A percentile compares a stretch with the other conserved stretches of the same genome.
These are phyloP conservation scores for Purpureocillium lavendulum DNA, from an alignment of 2,329 filamentous ascomycete species.

Conservation along the genomic window DNA sequence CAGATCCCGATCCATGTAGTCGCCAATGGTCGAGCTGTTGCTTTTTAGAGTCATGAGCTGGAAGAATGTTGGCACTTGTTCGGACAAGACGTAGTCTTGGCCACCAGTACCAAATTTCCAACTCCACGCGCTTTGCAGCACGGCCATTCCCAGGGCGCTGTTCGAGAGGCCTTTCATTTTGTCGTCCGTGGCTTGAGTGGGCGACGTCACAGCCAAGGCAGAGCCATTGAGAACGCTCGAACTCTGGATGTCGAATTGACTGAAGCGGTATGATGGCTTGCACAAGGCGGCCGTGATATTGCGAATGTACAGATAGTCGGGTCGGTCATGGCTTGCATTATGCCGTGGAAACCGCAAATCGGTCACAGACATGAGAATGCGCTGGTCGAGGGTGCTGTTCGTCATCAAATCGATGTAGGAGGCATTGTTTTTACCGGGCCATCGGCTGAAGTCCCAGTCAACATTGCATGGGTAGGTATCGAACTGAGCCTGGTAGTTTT, in stretches of 20 bases:
- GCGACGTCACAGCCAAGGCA: no score
- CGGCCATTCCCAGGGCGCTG: not conserved
- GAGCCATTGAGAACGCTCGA: no score
- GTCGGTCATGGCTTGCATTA: constrained; percentile 6
- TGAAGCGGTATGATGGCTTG: no score
- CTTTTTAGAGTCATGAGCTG: constrained; percentile 16
- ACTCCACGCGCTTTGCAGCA: constrained; percentile 10
- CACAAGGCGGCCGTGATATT: no score
- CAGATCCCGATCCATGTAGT: constrained; percentile 9
- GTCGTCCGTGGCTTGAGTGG: no score
- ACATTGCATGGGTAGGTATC: constrained; percentile 15
- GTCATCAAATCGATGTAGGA: constrained; percentile 4
- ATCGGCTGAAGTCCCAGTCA: constrained; percentile 13
- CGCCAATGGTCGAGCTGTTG: constrained; percentile 3
- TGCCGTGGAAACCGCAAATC: constrained; percentile 7
- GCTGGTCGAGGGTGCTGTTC: no score
- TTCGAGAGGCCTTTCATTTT: not conserved
- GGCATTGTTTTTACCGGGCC: constrained; percentile 6
- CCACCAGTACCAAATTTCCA: constrained; percentile 12
- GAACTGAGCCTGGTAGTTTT: constrained; percentile 16
- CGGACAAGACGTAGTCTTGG: constrained; percentile 11
- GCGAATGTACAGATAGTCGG: no score
- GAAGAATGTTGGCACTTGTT: constrained; percentile 15
- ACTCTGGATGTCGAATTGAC: no score
- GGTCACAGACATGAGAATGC: no score